Evolutionary conservation across 176 grass and related monocot genomes (phyloP), one percentile per base, ranked within the genome.

Genomic region (Cenchrus fungigraminus): DNA sequence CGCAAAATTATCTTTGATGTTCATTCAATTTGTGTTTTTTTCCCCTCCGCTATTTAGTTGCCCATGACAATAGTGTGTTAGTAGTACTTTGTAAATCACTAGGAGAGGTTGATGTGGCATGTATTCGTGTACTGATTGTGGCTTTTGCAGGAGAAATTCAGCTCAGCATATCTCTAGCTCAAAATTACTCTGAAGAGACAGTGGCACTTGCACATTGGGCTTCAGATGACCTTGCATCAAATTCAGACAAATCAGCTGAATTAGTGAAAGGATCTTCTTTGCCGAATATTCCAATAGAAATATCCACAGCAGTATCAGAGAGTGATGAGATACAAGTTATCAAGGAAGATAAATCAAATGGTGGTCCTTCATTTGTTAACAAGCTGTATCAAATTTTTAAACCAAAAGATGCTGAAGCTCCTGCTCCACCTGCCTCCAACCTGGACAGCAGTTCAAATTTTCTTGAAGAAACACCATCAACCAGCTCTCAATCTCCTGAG

Each of bases 241-340:
- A 87, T 79, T 99, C 97, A 20, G 97, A 99, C 79, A 99, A 89
- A 86, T 94, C 93, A 55, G 37, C 77, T 40, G 97, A 99, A 49
- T 70, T 99, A 45, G 87, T 87, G 71, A 94, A 86, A 78, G 87
- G 87, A 19, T 75, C 54, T 40, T 82, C 75, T 47, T n/a, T 90
- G 13, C 87, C 86, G 46, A 86, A 91, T 65, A 60, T 86, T 47
- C 79, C 79, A 34, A 49, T 77, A 76, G 90, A 91, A 85, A 51
- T 43, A 42, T 78, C 66, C 65, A 9, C 66, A 52, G 22, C 78
- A 44, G 29, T 69, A 70, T 31, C 65, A 46, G 82, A 10, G 8
- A 29, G 11, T 10, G 79, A 94, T 86, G 88, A 78, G 60, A 47
- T 79, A 69, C 83, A 91, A 80, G 53, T 43, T 16, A 12, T 68